A percentile compares a stretch with the other conserved stretches of the same genome.
phyloP scores from a whole-genome alignment of 306 rosid species.

The Neltuma alba region DNA sequence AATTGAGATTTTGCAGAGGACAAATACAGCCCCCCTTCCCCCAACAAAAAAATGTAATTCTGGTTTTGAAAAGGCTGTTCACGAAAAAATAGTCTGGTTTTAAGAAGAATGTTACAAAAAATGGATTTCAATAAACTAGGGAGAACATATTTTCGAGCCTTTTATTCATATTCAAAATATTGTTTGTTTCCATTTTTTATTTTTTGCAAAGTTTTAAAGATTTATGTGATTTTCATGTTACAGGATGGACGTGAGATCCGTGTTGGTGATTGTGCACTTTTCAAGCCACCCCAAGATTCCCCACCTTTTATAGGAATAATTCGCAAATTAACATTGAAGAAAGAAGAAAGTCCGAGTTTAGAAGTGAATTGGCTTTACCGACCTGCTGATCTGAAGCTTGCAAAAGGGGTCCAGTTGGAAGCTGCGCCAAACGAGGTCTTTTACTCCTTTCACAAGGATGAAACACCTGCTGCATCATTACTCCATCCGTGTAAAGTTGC shows the following conservation, averaged over 20 bases:
- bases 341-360: slow-evolving; percentile 58
- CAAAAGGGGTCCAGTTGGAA: slow-evolving; percentile 68
- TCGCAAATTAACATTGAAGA: slow-evolving; percentile 55
- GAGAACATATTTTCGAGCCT: background rate
- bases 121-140: background rate
- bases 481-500: slow-evolving; percentile 98
- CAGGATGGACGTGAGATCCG: slow-evolving; percentile 94
- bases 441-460: slow-evolving; percentile 96
- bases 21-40: background rate
- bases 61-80: background rate
- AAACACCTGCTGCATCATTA: slow-evolving; percentile 89
- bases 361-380: slow-evolving; percentile 94
- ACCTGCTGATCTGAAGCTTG: slow-evolving; percentile 79
- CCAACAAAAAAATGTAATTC: background rate
- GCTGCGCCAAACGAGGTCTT: slow-evolving; percentile 95
- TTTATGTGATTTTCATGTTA: slow-evolving; percentile 8
- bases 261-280: slow-evolving; percentile 95
- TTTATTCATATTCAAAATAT: background rate
- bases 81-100: background rate
- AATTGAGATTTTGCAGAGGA: background rate
- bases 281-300: slow-evolving; percentile 84
- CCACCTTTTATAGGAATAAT: slow-evolving; percentile 97
- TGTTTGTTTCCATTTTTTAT: background rate
- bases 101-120: background rate
- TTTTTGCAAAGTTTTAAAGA: background rate